phyloP scores from a whole-genome alignment of 768 basidiomycete species.

The Boletus sp. region DNA sequence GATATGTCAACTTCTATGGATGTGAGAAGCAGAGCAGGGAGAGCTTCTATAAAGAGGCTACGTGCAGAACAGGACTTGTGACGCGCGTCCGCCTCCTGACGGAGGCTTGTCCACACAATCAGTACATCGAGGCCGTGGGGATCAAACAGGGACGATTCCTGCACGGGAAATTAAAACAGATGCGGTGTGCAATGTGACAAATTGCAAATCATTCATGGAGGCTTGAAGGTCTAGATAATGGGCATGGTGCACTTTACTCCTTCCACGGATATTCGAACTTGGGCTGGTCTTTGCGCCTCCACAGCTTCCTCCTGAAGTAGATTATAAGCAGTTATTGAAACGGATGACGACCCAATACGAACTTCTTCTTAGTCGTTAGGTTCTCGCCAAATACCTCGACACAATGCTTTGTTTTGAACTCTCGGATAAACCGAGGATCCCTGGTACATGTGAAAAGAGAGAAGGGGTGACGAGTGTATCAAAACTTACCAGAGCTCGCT shows the following conservation, averaged over 20 bases:
- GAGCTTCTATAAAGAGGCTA: not conserved
- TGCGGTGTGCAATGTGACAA: not conserved
- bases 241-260: slow-evolving; percentile 44
- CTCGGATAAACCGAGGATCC: slow-evolving; percentile 94
- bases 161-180: not conserved
- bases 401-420: slow-evolving; percentile 84
- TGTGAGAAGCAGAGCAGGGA: no score
- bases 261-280: slow-evolving; percentile 89
- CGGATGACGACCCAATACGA: slow-evolving; percentile 28
- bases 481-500: slow-evolving; percentile 84
- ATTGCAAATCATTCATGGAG: not conserved
- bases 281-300: slow-evolving; percentile 82
- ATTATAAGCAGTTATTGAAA: slow-evolving; percentile 2
- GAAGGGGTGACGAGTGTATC: not conserved
- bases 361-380: slow-evolving; percentile 87
- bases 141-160: not conserved
- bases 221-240: not conserved
- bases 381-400: slow-evolving; percentile 87
- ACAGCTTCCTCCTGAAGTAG: slow-evolving; percentile 74
- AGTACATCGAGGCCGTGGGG: not conserved
- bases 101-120: not conserved
- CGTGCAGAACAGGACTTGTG: not conserved
- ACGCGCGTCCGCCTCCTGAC: not conserved
- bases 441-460: slow-evolving; percentile 35
- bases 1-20: not conserved